phyloP scores from a whole-genome alignment of 305 asterid genomes.

The Fraxinus floribunda region DNA sequence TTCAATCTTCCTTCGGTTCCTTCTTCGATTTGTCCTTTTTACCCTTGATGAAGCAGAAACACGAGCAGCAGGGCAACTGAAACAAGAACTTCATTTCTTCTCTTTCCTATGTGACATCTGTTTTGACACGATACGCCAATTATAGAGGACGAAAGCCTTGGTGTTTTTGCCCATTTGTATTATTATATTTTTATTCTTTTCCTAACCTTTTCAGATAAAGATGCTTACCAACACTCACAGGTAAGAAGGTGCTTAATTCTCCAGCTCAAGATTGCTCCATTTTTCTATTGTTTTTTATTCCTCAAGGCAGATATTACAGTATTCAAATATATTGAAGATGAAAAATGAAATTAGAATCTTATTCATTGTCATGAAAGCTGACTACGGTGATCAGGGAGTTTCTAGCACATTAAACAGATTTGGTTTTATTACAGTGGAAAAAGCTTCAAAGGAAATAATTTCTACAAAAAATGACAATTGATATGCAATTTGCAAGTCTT shows the following conservation, averaged over 20 bases:
- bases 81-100: slow-evolving; percentile 42
- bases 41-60: slow-evolving; percentile 55
- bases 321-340: background rate
- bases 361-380: background rate
- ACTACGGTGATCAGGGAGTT: background rate
- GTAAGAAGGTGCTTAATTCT: slow-evolving; percentile 21
- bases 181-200: slow-evolving; percentile 28
- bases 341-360: background rate
- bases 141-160: slow-evolving; percentile 20
- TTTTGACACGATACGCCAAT: slow-evolving; percentile 16
- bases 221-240: slow-evolving; percentile 18
- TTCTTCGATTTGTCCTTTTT: slow-evolving; percentile 30
- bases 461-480: background rate
- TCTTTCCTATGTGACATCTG: slow-evolving; percentile 7
- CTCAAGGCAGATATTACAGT: background rate
- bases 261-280: slow-evolving; percentile 4
- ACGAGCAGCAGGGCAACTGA: slow-evolving; percentile 45
- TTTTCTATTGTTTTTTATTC: background rate
- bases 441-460: background rate
- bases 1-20: slow-evolving; percentile 31
- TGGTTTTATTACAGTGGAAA: background rate
- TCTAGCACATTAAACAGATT: background rate
- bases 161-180: background rate
- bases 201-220: slow-evolving; percentile 26
- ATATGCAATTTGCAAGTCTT: background rate